phyloP scores from a whole-genome alignment of 169 alveolate genomes.

The Cyclospora cayetanensis region DNA sequence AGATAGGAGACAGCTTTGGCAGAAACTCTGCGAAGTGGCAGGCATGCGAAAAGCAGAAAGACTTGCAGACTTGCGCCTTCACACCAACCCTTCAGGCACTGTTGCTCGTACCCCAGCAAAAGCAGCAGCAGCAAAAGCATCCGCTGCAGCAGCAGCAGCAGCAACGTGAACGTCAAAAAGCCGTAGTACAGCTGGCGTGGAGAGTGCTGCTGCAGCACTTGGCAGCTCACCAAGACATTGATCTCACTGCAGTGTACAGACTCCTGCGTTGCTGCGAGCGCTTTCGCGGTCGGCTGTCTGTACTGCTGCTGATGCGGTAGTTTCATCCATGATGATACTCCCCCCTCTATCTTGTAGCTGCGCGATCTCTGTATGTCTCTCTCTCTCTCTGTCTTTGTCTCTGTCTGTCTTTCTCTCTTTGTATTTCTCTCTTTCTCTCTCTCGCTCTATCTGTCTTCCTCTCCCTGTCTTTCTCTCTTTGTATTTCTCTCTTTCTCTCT shows the following conservation, averaged over 20 bases:
- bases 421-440: too few relatives aligned
- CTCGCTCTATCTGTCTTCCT: too few relatives aligned
- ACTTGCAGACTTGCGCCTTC: neutral
- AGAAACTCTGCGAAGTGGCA: too few relatives aligned
- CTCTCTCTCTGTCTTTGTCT: too few relatives aligned
- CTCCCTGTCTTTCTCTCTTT: too few relatives aligned
- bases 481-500: too few relatives aligned
- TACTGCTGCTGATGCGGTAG: conserved; percentile 9
- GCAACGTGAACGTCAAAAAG: conserved; percentile 1
- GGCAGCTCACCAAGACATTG: neutral
- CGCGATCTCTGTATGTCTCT: too few relatives aligned
- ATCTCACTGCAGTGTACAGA: conserved; percentile 6
- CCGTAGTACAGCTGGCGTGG: conserved; percentile 30
- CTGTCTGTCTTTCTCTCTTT: too few relatives aligned
- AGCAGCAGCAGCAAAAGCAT: neutral
- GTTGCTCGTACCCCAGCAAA: conserved; percentile 5
- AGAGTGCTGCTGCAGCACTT: conserved; percentile 39
- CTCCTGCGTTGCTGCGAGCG: conserved; percentile 47
- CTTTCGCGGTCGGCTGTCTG: conserved; percentile 15
- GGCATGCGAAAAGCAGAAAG: neutral
- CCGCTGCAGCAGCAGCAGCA: conserved; percentile 9
- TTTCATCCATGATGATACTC: neutral
- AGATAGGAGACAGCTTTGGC: too few relatives aligned
- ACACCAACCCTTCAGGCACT: conserved; percentile 10
- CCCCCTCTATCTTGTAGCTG: too few relatives aligned